Base-by-base conservation (phyloP, 2,329 filamentous ascomycete species). In the Aotearoamyces nothofagi region DNA sequence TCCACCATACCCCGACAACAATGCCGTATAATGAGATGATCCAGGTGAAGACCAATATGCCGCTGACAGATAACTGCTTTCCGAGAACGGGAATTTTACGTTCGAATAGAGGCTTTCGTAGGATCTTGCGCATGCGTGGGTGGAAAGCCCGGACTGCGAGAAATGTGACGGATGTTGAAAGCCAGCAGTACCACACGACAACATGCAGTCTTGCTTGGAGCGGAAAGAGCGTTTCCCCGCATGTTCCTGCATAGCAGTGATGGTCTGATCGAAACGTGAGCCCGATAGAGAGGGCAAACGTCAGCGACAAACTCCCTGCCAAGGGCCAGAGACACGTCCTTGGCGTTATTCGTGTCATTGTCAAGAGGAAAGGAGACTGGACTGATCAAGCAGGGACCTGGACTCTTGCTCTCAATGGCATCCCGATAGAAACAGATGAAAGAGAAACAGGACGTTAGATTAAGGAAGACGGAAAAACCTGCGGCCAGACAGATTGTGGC, bases 151-250 rank as follows among this genome's bases (percentile, higher is more conserved):
- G n/a, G n/a, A n/a, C n/a, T n/a, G n/a, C n/a, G n/a, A n/a, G n/a
- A n/a, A n/a, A n/a, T n/a, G n/a, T n/a, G n/a, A n/a, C n/a, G n/a
- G n/a, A n/a, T n/a, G n/a, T n/a, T n/a, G n/a, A n/a, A n/a, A n/a
- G n/a, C n/a, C n/a, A n/a, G n/a, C n/a, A 32, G 27, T 45, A 46
- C 43, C 43, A 46, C 12, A 45, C 31, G 3, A 43, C 36, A 14
- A 46, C 40, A 26, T 46, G 42, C 4, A 46, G 33, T 23, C 43
- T 33, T 22, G 43, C 42, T 26, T 46, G 42, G n/a, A 45, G 33
- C 4, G 43, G 43, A 19, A 45, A 46, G 2, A 45, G 33, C 32
- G 39, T 39, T 29, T 46, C 43, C 13, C 43, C 42, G 25, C 43
- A 46, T 8, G 36, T 39, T 15, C 39, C 43, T 15, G 43, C 42